Percentiles rank a stretch among this genome's conserved stretches.
Evolutionary conservation across 148 eudicot species (phyloP).

Genomic region (Fallopia convolvulus): DNA sequence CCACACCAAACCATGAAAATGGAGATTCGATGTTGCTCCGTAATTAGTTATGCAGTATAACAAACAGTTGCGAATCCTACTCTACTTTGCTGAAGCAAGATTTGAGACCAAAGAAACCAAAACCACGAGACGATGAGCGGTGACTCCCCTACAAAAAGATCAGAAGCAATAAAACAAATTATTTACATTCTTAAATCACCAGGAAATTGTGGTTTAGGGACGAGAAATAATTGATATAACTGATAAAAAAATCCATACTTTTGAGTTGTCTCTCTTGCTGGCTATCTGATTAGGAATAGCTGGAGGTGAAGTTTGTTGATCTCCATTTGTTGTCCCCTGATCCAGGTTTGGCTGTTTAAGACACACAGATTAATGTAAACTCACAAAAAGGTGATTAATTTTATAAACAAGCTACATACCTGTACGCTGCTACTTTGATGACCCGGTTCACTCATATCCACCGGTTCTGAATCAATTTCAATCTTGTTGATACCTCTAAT

Average conservation of each 20-base stretch:
- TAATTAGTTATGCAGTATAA: neutral
- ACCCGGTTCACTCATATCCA: neutral
- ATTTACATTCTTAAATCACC: neutral
- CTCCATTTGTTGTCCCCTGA: neutral
- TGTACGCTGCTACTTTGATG: neutral
- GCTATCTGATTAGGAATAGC: neutral
- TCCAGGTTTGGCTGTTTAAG: neutral
- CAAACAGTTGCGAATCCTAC: neutral
- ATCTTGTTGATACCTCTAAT: neutral
- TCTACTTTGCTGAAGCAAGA: neutral
- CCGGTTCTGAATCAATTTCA: neutral
- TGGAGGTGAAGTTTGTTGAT: neutral
- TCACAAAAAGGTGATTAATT: neutral
- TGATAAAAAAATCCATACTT: too few relatives aligned
- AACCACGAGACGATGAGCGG: neutral
- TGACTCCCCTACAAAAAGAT: neutral
- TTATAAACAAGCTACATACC: neutral
- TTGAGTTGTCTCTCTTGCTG: neutral
- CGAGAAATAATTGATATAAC: neutral
- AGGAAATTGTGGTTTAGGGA: neutral
- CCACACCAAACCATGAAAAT: too few relatives aligned
- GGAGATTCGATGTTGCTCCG: neutral
- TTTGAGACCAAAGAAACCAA: neutral
- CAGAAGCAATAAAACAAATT: neutral
- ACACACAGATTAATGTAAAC: neutral